phyloP scores from a whole-genome alignment of 345 rosid genomes.

The Eucalyptus erythrocorys region DNA sequence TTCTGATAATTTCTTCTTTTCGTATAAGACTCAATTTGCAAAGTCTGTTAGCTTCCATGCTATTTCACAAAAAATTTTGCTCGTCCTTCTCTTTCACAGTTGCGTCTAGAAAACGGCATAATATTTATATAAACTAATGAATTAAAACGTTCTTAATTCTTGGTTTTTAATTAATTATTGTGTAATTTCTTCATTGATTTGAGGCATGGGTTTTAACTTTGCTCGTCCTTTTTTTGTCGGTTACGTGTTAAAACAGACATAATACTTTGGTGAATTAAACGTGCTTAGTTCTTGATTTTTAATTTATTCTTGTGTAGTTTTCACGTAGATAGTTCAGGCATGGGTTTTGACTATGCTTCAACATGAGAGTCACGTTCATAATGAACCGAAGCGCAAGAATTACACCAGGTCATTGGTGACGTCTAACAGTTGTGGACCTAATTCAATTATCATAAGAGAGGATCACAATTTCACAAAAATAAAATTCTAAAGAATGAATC shows the following conservation, averaged over 20 bases:
- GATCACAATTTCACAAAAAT: not conserved
- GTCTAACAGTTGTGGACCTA: not conserved
- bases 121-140: not conserved
- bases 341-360: not conserved
- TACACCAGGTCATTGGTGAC: not conserved
- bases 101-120: not conserved
- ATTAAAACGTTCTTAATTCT: not conserved
- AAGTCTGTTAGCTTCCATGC: not conserved
- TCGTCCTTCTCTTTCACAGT: not conserved
- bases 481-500: not conserved
- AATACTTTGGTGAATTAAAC: not conserved
- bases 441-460: not conserved
- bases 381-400: not conserved
- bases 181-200: not conserved
- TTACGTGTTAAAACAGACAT: not conserved
- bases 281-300: not conserved
- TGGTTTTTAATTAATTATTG: not conserved
- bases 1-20: not conserved
- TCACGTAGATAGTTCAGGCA: not conserved
- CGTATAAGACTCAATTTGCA: not conserved
- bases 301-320: not conserved
- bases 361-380: not conserved
- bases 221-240: not conserved
- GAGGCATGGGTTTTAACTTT: not conserved
- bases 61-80: not conserved